phyloP scores from a whole-genome alignment of 352 stramenopile species.

The Phytophthora europaea region DNA sequence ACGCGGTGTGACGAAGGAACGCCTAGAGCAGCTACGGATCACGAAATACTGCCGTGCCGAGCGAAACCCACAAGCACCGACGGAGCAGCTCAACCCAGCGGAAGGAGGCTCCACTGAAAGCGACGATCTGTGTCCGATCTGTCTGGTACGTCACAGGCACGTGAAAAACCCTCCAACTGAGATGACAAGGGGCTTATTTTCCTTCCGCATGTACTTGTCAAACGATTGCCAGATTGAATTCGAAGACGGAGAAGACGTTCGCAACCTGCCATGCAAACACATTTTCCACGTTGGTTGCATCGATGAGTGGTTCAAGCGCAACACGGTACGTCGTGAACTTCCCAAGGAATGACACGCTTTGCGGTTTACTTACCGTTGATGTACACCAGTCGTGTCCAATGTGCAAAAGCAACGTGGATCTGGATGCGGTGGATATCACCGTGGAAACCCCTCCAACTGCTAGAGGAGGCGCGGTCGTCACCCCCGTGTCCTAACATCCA shows the following conservation, averaged over 20 bases:
- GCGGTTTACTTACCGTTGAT: neutral
- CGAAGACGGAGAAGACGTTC: constrained; percentile 78
- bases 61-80: constrained; percentile 30
- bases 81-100: constrained; percentile 6
- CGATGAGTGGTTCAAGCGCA: constrained; percentile 88
- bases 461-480: constrained; percentile 53
- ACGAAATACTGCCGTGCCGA: constrained; percentile 69
- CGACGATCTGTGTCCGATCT: constrained; percentile 81
- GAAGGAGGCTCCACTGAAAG: constrained; percentile 27
- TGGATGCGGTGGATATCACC: constrained; percentile 57
- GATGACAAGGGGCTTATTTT: constrained; percentile 3
- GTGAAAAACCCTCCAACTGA: neutral
- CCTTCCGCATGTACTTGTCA: neutral
- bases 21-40: constrained; percentile 69
- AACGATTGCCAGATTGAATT: constrained; percentile 66
- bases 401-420: constrained; percentile 85
- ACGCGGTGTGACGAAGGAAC: constrained; percentile 67
- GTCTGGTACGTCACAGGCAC: constrained; percentile 54
- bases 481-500: constrained; percentile 31
- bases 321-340: constrained; percentile 68
- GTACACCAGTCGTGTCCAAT: constrained; percentile 75
- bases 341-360: neutral
- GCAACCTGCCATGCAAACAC: constrained; percentile 87
- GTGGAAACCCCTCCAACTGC: constrained; percentile 30
- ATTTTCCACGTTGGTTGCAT: constrained; percentile 93